Base-by-base conservation (phyloP, 1,284 basidiomycete genomes). In the Trametes polyzona region DNA sequence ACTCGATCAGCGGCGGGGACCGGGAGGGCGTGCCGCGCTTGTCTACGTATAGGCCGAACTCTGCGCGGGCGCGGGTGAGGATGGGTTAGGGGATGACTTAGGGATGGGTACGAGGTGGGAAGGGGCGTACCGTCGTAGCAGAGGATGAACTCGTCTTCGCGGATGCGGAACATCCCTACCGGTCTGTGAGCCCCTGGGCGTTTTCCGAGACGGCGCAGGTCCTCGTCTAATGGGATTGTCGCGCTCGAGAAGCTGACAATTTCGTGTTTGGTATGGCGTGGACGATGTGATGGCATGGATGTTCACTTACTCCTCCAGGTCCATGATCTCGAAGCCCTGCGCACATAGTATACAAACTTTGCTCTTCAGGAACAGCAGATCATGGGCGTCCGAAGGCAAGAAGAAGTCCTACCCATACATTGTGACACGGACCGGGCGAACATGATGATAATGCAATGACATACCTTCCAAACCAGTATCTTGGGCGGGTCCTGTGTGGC, bases 261-360 rank as follows among this genome's bases (percentile, higher is more conserved):
- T 11, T 2, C 30, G 4, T 6, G n/a, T 16, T 43, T 1, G 52
- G 24, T 27, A 30, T 27, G 16, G 17, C 6, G 2, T 12, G 24
- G 12, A 21, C 19, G 6, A 11, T 47, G 9, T 1, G 23, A 11
- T 6, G 14, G 10, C 11, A 30, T 29, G 33, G 4, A 35, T 35
- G 17, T 12, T n/a, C 12, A 79, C 90, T 33, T 71, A 94, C 93
- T 93, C 88, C 2, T 84, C 83, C 29, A 98, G 78, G 70, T 97
- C 92, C 92, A 98, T 97, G 65, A 98, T 96, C 75, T 96, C 93
- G 67, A 98, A 96, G 7, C 93, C 95, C 67, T 91, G 93, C 1
- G 90, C 83, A 65, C 94, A 95, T 32, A 96, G 82, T 49, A 99
- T 90, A 4, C 93, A 94, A 52, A 99, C 87, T 73, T 90, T 93